phyloP scores from a whole-genome alignment of 306 rosid genomes.

The Morella rubra region DNA sequence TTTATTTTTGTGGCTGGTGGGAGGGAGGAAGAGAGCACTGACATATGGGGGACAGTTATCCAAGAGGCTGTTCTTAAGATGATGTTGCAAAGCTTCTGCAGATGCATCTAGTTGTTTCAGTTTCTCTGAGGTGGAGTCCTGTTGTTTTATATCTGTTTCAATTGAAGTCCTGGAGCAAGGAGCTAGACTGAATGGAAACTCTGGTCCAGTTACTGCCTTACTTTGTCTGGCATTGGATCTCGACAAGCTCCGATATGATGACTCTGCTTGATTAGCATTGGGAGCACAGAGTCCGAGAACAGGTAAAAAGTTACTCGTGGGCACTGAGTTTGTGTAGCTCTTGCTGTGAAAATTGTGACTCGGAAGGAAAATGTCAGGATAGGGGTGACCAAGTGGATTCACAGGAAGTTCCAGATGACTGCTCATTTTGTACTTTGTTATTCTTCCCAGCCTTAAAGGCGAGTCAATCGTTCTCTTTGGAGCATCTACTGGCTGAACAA shows the following conservation, averaged over 20 bases:
- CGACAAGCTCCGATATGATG: slow-evolving; percentile 57
- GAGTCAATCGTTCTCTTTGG: slow-evolving; percentile 46
- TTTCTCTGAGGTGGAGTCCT: slow-evolving; percentile 44
- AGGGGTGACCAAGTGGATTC: slow-evolving; percentile 45
- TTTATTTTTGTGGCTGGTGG: neutral
- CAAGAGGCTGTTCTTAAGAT: slow-evolving; percentile 51
- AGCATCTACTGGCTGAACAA: slow-evolving; percentile 44
- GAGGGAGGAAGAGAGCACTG: slow-evolving; percentile 43
- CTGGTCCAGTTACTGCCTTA: slow-evolving; percentile 66
- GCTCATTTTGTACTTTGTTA: slow-evolving; percentile 48
- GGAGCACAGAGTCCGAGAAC: slow-evolving; percentile 97
- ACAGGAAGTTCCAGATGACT: slow-evolving; percentile 53
- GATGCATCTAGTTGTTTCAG: slow-evolving; percentile 50
- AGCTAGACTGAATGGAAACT: slow-evolving; percentile 89
- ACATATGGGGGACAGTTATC: slow-evolving; percentile 58
- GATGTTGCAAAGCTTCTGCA: slow-evolving; percentile 49
- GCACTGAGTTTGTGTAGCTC: slow-evolving; percentile 38
- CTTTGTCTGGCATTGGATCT: slow-evolving; percentile 66
- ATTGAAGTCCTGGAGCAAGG: slow-evolving; percentile 55
- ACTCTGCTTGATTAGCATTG: slow-evolving; percentile 62
- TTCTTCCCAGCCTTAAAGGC: slow-evolving; percentile 56
- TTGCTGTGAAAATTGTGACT: slow-evolving; percentile 51
- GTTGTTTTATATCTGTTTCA: slow-evolving; percentile 57
- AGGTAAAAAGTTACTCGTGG: slow-evolving; percentile 63
- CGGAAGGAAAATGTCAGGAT: slow-evolving; percentile 59